These are phyloP conservation scores for Ceratocystis eucalypticola DNA, from an alignment of 2,329 filamentous ascomycete species.

Conservation along the genomic window DNA sequence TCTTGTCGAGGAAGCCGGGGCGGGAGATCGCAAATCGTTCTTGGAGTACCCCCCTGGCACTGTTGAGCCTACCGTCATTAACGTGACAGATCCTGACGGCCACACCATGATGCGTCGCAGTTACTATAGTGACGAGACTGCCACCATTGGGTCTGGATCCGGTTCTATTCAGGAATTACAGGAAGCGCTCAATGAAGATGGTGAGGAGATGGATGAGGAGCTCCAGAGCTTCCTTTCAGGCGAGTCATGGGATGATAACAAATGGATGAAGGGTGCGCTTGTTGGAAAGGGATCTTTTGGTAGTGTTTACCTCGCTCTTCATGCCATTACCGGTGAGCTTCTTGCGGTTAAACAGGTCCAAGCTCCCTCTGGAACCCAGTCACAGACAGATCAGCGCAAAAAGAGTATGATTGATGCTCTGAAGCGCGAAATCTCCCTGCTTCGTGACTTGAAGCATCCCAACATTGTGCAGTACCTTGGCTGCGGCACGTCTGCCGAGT, in stretches of 20 bases:
- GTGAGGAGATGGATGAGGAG: conserved; percentile 81
- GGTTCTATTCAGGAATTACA: conserved; percentile 74
- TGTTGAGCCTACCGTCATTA: conserved; percentile 53
- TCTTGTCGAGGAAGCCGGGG: conserved; percentile 86
- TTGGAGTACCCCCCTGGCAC: conserved; percentile 72
- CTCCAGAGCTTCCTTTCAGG: conserved; percentile 79
- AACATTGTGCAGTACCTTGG: conserved; percentile 98
- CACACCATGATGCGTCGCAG: conserved; percentile 52
- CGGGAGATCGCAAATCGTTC: conserved; percentile 85
- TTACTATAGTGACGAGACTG: conserved; percentile 60
- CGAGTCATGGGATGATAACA: conserved; percentile 90
- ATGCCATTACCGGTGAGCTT: conserved; percentile 90
- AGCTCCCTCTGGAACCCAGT: conserved; percentile 65
- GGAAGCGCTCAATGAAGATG: conserved; percentile 75
- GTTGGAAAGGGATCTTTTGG: conserved; percentile 97
- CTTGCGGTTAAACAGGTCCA: conserved; percentile 98
- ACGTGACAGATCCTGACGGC: conserved; percentile 64
- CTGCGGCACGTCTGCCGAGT: conserved; percentile 77
- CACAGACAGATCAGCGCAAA: conserved; percentile 76
- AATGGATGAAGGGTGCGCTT: conserved; percentile 98
- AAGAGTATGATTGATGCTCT: conserved; percentile 96
- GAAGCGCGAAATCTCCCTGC: conserved; percentile 87
- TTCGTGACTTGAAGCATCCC: conserved; percentile 85
- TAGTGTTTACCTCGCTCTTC: conserved; percentile 84
- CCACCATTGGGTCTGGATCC: conserved; percentile 35